Conservation (phyloP, 441 rosid species). For the Daphne laureola region DNA sequence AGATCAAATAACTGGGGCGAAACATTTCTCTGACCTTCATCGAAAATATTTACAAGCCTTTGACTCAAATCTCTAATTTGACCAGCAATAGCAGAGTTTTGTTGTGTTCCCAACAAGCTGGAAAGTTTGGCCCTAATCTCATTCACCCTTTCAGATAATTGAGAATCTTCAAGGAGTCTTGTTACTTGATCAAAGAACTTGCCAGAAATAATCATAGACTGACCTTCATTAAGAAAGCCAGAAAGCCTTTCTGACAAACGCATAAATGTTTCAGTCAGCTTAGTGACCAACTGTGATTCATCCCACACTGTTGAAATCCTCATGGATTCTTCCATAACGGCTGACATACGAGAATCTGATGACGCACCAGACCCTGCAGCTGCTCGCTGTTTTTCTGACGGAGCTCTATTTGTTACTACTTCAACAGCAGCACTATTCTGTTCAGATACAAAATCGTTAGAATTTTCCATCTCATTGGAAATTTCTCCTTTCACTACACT, state of each 20-base stretch:
- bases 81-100: slow-evolving; percentile 53
- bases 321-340: slow-evolving; percentile 28
- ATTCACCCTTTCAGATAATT: slow-evolving; percentile 55
- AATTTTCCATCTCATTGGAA: slow-evolving; percentile 42
- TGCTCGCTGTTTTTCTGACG: slow-evolving; percentile 20
- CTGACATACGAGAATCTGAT: slow-evolving; percentile 25
- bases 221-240: slow-evolving; percentile 83
- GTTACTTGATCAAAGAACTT: slow-evolving; percentile 81
- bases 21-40: slow-evolving; percentile 79
- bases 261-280: slow-evolving; percentile 69
- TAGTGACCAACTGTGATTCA: slow-evolving; percentile 56
- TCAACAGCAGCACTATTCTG: slow-evolving; percentile 52
- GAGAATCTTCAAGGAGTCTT: slow-evolving; percentile 69
- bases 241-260: slow-evolving; percentile 75
- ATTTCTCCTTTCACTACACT: slow-evolving; percentile 36
- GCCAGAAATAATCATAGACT: slow-evolving; percentile 65
- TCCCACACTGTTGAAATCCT: slow-evolving; percentile 49
- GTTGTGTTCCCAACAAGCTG: slow-evolving; percentile 67
- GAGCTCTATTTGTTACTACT: slow-evolving; percentile 28
- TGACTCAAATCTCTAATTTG: slow-evolving; percentile 69
- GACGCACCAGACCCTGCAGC: slow-evolving; percentile 19
- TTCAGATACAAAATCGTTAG: slow-evolving; percentile 37
- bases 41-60: slow-evolving; percentile 63
- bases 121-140: slow-evolving; percentile 69
- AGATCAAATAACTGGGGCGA: slow-evolving; percentile 77